Base-by-base conservation (phyloP, 2,329 filamentous ascomycete genomes). In the Chalara sp. region DNA sequence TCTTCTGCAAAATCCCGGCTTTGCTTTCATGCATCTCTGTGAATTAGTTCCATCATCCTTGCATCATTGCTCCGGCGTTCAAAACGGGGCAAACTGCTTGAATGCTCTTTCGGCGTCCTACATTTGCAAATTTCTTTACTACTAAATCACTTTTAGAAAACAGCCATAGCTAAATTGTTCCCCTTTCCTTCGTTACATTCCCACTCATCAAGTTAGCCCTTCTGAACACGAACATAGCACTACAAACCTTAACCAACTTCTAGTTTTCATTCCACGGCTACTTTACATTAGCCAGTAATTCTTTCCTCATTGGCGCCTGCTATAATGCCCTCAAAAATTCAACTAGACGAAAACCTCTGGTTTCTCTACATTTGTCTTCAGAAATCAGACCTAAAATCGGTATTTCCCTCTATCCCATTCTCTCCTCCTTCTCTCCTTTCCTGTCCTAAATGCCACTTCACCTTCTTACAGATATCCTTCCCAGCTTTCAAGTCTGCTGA, bases 361-460 rank as follows among this genome's bases (percentile, higher is more conserved):
- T 73, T 74, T 53, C 63, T 74, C 30, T 72, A 70, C 56, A 61
- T 67, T 32, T 73, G 69, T 54, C 58, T 72, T 29, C 61, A 68
- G 52, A 66, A 67, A 46, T 67, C 67, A 5, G 65, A 70, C 41
- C 60, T 63, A 55, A 67, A 63, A 56, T 57, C 57, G n/a, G 70
- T 70, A 63, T 56, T 67, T 60, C 44, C 29, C 8, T 37, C 29
- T 32, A n/a, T 37, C 32, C 39, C 30, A 35, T 6, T 43, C 21
- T 30, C 5, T 31, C 5, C 39, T 7, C 35, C 35, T 40, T 10
- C 8, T 39, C 37, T 37, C 32, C 31, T 13, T 3, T 33, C 11
- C 8, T 8, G 13, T 12, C 13, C 39, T 39, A 31, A 28, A 33
- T n/a, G 2, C 6, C 10, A 11, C 45, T 21, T 21, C 21, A 21